Evolutionary conservation across 2,329 filamentous ascomycete species (phyloP).

Genomic region (Podosphaera leucotricha): DNA sequence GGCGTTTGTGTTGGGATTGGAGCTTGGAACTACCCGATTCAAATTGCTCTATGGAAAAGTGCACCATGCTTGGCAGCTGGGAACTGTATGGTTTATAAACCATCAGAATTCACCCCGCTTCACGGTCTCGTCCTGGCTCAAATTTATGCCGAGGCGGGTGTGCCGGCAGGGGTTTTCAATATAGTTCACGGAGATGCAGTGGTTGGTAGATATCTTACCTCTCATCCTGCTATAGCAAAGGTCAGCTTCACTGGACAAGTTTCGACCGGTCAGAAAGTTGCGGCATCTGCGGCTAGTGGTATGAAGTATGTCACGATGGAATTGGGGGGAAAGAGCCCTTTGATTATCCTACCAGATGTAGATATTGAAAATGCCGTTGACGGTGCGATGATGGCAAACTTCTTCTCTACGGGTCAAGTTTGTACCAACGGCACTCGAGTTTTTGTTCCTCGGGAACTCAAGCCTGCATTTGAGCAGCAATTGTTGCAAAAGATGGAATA

Average conservation of each 20-base stretch:
- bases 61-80: slow-evolving; percentile 66
- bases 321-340: slow-evolving; percentile 65
- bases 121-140: slow-evolving; percentile 54
- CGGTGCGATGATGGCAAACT: slow-evolving; percentile 82
- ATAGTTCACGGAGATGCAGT: slow-evolving; percentile 62
- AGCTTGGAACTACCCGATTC: slow-evolving; percentile 81
- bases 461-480: slow-evolving; percentile 41
- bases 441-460: slow-evolving; percentile 47
- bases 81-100: slow-evolving; percentile 82
- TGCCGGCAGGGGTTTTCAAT: slow-evolving; percentile 69
- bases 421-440: slow-evolving; percentile 85
- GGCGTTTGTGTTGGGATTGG: slow-evolving; percentile 74
- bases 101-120: slow-evolving; percentile 69
- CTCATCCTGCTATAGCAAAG: slow-evolving; percentile 53
- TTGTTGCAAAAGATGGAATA: slow-evolving; percentile 46
- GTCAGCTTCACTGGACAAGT: slow-evolving; percentile 83
- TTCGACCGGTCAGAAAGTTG: slow-evolving; percentile 60
- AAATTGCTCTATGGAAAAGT: slow-evolving; percentile 79
- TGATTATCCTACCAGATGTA: slow-evolving; percentile 59
- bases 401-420: slow-evolving; percentile 75
- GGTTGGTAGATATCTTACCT: slow-evolving; percentile 51
- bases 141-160: slow-evolving; percentile 54
- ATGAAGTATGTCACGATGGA: slow-evolving; percentile 93
- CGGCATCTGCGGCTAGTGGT: slow-evolving; percentile 44
- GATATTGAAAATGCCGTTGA: slow-evolving; percentile 62